Base-by-base conservation (phyloP, 2,329 filamentous ascomycete genomes). In the Aureobasidium sp. region DNA sequence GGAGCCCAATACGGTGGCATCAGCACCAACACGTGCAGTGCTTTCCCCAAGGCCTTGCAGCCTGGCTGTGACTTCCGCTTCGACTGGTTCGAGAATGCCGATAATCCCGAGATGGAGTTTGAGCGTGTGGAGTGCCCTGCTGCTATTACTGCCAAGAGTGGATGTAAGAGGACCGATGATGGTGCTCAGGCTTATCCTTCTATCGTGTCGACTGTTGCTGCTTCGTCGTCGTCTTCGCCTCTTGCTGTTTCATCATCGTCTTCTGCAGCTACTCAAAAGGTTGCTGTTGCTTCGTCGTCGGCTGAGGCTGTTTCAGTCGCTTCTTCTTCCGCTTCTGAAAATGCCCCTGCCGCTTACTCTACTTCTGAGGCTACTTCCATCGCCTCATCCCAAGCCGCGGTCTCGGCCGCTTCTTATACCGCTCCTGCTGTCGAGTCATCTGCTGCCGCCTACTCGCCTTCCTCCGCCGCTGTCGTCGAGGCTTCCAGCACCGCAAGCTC, bases 1-100 rank as follows among this genome's bases (percentile, higher is more conserved):
- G 84, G 84, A 64, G 77, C 79, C 60, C 78, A 78, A 63, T 87
- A 86, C 71, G 84, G 84, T 51, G 84, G 84, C 53, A 76, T 86
- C 65, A 73, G 74, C 22, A 77, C 77, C 56, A 75, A 79, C 61
- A 72, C 74, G 56, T 87, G 84, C 73, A 74, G 78, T 64, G 69
- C 71, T 57, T 82, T 84, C 73, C 84, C 84, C 0, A 73, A 70
- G 41, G 74, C 77, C 41, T 76, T 87, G 57, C 80, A 83, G 75
- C 75, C 73, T 11, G 84, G 84, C 9, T 87, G 84, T 74, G 75
- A 80, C 70, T 87, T 84, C 82, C 82, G 84, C 64, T 87, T 86
- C 69, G 67, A 67, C 53, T 87, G 83, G 83, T 85, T 86, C 73
- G 68, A 76, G 66, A 79, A 80, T 64, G 78, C 82, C 53, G 81